phyloP scores from a whole-genome alignment of 2,329 filamentous ascomycete genomes.

The Cadophora malorum region DNA sequence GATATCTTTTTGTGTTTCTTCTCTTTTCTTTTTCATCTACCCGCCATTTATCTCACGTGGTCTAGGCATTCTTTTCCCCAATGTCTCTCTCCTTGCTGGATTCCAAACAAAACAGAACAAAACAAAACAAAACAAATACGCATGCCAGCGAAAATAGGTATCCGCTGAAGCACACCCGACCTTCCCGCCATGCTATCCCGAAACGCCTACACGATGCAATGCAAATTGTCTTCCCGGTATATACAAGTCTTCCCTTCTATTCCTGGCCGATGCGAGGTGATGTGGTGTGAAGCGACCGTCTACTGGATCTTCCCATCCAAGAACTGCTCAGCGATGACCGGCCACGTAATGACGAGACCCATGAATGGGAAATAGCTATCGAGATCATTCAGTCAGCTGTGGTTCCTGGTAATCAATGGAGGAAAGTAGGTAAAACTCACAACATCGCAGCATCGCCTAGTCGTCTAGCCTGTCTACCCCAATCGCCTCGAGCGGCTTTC shows the following conservation, averaged over 20 bases:
- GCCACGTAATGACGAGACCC: constrained; percentile 33
- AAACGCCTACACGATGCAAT: constrained; percentile 8
- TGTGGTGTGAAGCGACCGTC: too few species aligned
- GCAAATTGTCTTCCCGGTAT: neutral
- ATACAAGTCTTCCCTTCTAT: neutral
- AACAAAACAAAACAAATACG: neutral
- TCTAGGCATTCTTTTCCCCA: neutral
- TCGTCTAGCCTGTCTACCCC: constrained; percentile 28
- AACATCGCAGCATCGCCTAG: constrained; percentile 31
- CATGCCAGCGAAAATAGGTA: neutral
- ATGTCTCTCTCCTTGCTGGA: too few species aligned
- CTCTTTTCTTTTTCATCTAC: too few species aligned
- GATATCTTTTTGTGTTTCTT: neutral
- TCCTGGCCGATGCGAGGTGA: too few species aligned
- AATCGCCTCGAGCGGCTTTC: constrained; percentile 32
- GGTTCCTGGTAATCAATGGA: neutral
- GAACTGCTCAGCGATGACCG: constrained; percentile 20
- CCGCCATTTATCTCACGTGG: too few species aligned
- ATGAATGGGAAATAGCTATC: constrained; percentile 35
- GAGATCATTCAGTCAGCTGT: neutral
- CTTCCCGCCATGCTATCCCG: neutral
- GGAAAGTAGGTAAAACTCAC: constrained; percentile 29
- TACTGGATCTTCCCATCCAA: constrained; percentile 25
- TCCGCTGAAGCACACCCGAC: neutral
- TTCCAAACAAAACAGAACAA: neutral